phyloP scores from a whole-genome alignment of 1,284 basidiomycete species.

The Waitea zeae region DNA sequence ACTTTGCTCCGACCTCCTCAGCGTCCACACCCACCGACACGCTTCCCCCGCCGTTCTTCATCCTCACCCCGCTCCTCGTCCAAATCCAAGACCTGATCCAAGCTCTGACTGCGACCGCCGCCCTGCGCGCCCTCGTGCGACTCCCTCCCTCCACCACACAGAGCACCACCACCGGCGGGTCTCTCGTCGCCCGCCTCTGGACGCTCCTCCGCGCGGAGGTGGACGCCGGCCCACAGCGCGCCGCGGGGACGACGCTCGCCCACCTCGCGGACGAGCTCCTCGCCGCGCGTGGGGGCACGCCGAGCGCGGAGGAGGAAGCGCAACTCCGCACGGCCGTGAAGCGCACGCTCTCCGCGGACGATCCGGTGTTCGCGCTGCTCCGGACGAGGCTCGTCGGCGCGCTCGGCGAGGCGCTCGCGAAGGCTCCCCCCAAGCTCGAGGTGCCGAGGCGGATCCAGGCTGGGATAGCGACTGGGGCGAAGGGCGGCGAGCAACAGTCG shows the following conservation, averaged over 20 bases:
- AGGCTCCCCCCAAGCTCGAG: too few relatives aligned
- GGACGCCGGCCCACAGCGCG: too few relatives aligned
- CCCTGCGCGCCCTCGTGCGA: constrained; percentile 34
- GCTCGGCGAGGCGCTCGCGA: too few relatives aligned
- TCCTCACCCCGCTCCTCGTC: constrained; percentile 31
- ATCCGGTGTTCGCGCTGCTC: constrained; percentile 49
- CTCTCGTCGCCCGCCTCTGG: constrained; percentile 49
- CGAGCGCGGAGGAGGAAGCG: constrained; percentile 27
- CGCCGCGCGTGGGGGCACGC: constrained; percentile 20
- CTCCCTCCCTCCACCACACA: too few relatives aligned
- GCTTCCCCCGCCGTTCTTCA: constrained; percentile 48
- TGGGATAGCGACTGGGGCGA: too few relatives aligned
- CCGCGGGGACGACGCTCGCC: constrained; percentile 32
- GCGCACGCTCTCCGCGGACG: constrained; percentile 35
- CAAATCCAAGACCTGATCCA: constrained; percentile 53
- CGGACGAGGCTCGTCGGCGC: too few relatives aligned
- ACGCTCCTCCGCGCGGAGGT: constrained; percentile 38
- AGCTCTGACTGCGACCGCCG: constrained; percentile 45
- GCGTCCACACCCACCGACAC: constrained; percentile 15
- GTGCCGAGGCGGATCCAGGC: too few relatives aligned
- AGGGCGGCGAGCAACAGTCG: too few relatives aligned
- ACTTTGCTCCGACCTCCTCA: too few relatives aligned
- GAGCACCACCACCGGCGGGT: constrained; percentile 17
- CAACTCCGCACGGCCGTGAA: constrained; percentile 38
- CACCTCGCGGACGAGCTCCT: constrained; percentile 59